Conservation (phyloP, 2,329 filamentous ascomycete genomes). For the Ustulina deusta region DNA sequence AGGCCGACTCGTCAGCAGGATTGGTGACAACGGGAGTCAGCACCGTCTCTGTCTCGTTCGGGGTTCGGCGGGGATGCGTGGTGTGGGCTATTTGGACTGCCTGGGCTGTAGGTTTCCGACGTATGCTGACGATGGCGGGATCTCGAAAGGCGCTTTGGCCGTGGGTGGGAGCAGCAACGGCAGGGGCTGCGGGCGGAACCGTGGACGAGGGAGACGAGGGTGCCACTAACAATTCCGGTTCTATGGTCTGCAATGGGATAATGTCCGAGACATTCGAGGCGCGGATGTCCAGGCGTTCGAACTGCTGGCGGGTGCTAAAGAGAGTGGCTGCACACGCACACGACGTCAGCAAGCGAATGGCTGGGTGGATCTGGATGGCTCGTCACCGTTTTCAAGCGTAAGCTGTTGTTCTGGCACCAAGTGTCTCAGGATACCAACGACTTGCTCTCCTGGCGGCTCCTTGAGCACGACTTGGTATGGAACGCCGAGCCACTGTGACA, state of each 20-base stretch:
- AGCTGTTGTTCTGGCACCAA: slow-evolving; percentile 46
- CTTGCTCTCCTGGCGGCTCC: slow-evolving; percentile 42
- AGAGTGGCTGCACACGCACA: slow-evolving; percentile 35
- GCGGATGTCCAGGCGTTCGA: slow-evolving; percentile 39
- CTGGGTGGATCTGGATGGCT: not conserved
- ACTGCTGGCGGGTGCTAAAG: slow-evolving; percentile 38
- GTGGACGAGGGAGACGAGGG: slow-evolving; percentile 39
- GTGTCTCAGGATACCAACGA: slow-evolving; percentile 42
- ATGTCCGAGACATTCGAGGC: slow-evolving; percentile 49
- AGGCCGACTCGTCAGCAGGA: slow-evolving; percentile 44
- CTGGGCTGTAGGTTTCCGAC: slow-evolving; percentile 55
- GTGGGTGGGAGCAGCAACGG: slow-evolving; percentile 39
- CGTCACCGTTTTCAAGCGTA: slow-evolving; percentile 43
- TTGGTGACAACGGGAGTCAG: slow-evolving; percentile 47
- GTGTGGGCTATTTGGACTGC: slow-evolving; percentile 39
- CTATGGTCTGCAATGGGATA: slow-evolving; percentile 29
- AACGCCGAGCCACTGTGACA: slow-evolving; percentile 46
- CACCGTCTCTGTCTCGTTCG: slow-evolving; percentile 47
- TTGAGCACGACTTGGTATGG: slow-evolving; percentile 44
- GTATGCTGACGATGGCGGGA: slow-evolving; percentile 82
- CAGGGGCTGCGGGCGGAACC: slow-evolving; percentile 41
- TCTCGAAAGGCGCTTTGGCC: slow-evolving; percentile 72
- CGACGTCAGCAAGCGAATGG: slow-evolving; percentile 14
- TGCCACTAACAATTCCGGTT: not conserved
- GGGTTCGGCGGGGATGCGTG: slow-evolving; percentile 46